Evolutionary conservation across 352 stramenopile genomes (phyloP), one percentile per base, ranked within the genome.

Genomic region (Blastocystis sp.): DNA sequence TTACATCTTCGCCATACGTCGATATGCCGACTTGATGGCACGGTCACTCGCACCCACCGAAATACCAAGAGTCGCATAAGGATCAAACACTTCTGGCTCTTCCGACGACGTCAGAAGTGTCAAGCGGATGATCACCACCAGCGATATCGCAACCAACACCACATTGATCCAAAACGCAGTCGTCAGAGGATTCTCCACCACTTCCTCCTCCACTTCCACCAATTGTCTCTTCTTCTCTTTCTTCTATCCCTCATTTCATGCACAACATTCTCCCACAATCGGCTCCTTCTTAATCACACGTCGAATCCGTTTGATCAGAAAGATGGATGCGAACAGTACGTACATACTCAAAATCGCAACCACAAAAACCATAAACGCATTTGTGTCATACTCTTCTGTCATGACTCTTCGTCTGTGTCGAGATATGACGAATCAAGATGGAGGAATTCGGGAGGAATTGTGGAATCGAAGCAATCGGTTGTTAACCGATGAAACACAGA

Each of bases 141-240:
- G 18, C 18, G 34, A 48, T 67, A 81, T 42, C 2, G 69, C 18
- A 27, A 81, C 69, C 0, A 63, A 27, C 4, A 81, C 69, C 4
- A 81, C 14, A 57, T 81, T 81, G 18, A 81, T 48, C 49, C 54
- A 81, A 46, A 81, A 81, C 29, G 27, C 61, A 24, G 61, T 51
- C 0, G 61, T 73, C 2, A 73, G 34, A n/a, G 61, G 61, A 40
- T 29, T 73, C 11, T 73, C 61, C 3, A 73, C 61, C n/a, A 27
- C 32, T 24, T 16, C 61, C 29, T 73, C 61, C n/a, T 73, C 61
- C 38, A 73, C 61, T 73, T 73, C 61, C 6, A 73, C 61, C 36
- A 73, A 29, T 51, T 73, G 32, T 40, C 18, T 24, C 61, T 73
- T 73, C 38, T 51, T 73, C 34, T 46, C 57, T 16, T 46, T 29